Evolutionary conservation across 805 yeast genomes (phyloP), one percentile per base, ranked within the genome.

Genomic region (Candida oleophila): DNA sequence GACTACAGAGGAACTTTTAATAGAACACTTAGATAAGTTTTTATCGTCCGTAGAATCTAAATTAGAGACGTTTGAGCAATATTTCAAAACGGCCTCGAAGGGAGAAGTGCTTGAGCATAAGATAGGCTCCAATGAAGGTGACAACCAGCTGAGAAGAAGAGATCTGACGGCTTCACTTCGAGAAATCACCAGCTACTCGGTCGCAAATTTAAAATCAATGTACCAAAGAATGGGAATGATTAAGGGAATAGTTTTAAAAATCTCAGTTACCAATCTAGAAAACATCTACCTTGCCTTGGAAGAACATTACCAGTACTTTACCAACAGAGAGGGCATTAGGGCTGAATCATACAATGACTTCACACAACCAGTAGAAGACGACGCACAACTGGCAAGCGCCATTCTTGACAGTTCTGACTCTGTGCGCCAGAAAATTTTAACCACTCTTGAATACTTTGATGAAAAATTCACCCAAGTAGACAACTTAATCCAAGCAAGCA

Each of bases 381-480:
- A 22, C 37, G 2, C 41, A n/a, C n/a, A n/a, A n/a, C n/a, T n/a
- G n/a, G n/a, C 42, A 41, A 19, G 12, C 18, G 14, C 33, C 37
- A 3, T 25, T 46, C 35, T 12, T 45, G 15, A 47, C 51, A 45
- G 28, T 25, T n/a, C 55, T 59, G 40, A 74, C 68, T 48, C 51
- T 64, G 1, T 72, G 33, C 57, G 69, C 15, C 57, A 61, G 45
- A 71, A 70, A 45, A 70, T 72, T 50, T 69, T 72, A 36, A 64
- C 67, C 42, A 69, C 74, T n/a, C 61, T 72, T 42, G 73, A 64
- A 35, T 71, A 65, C 44, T 71, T 71, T 47, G 77, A 72, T 51
- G 73, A 69, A 39, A 70, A 69, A 46, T 56, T 72, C 38, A 49
- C 56, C 12, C 69, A 66, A 45, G 65, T 72, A 25, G 77, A 72